Evolutionary conservation across 179 eudicot genomes (phyloP), one percentile per base, ranked within the genome.

Genomic region (Silene coronaria): DNA sequence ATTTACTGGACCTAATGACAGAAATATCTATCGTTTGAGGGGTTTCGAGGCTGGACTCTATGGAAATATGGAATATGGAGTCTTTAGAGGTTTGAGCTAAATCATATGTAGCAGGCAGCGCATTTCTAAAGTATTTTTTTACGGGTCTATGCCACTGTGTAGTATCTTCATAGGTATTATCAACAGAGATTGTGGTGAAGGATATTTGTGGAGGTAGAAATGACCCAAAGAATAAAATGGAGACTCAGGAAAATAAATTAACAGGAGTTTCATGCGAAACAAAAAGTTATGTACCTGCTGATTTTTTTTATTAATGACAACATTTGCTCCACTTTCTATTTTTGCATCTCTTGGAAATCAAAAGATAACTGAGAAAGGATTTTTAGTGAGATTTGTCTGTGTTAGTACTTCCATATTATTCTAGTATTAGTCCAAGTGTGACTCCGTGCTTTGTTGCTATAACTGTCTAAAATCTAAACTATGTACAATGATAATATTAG

Each of bases 371-470:
- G 30, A 61, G 32, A 24, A 24, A 2, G 14, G 65, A 10, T 22
- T 24, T 61, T 3, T 61, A 60, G 28, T 61, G 30, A 61, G 66
- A 26, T 32, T 34, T 61, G 66, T 24, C 66, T 23, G 17, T 22
- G 30, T 61, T 61, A 1, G 16, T 23, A 23, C 28, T 7, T 4
- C 27, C 30, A 66, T 17, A 2, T n/a, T 66, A 34, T 66, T 34
- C 24, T 66, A 32, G 42, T 65, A 65, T 65, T 60, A 23, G 64
- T 60, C 5, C 45, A 65, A 11, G 69, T 65, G 69, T 65, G 45
- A 32, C 53, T 19, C 28, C n/a, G 32, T n/a, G 19, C 24, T 32
- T 3, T 16, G 19, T 11, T 67, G 55, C 77, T 75, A 21, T 22
- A 67, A 46, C 42, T 64, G 32, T 60, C 70, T 68, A 11, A 45